Evolutionary conservation across 805 yeast genomes (phyloP).

Genomic region (Zygotorulaspora danielsina): DNA sequence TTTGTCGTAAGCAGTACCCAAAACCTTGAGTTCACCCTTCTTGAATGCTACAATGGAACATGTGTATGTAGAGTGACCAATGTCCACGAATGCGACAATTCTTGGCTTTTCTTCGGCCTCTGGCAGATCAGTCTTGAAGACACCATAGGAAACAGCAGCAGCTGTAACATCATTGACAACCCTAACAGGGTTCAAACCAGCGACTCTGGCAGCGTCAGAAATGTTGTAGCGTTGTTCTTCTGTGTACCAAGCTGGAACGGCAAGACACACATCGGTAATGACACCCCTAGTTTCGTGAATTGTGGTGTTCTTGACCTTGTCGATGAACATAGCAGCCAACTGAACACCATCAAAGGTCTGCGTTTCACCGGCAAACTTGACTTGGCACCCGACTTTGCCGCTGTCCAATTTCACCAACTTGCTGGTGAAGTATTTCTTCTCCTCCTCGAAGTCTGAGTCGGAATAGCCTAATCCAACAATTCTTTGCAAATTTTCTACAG

Average conservation of each 20-base stretch:
- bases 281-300: constrained; percentile 70
- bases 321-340: constrained; percentile 90
- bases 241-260: constrained; percentile 97
- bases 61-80: constrained; percentile 94
- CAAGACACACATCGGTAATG: constrained; percentile 82
- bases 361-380: constrained; percentile 75
- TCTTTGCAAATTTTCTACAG: constrained; percentile 92
- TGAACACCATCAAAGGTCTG: constrained; percentile 81
- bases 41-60: constrained; percentile 86
- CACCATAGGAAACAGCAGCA: constrained; percentile 99
- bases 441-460: constrained; percentile 67
- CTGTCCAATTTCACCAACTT: constrained; percentile 64
- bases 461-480: constrained; percentile 70
- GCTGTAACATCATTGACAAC: constrained; percentile 96
- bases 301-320: constrained; percentile 81
- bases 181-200: constrained; percentile 97
- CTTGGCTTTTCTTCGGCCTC: constrained; percentile 74
- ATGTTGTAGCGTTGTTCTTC: constrained; percentile 96
- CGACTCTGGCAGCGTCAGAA: constrained; percentile 90
- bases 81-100: constrained; percentile 89
- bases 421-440: constrained; percentile 68
- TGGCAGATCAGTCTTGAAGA: constrained; percentile 93
- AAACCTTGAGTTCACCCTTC: constrained; percentile 91
- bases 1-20: constrained; percentile 90
- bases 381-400: constrained; percentile 80